Evolutionary conservation across 345 rosid genomes (phyloP), one percentile per base, ranked within the genome.

Genomic region (Rhizophora apiculata): DNA sequence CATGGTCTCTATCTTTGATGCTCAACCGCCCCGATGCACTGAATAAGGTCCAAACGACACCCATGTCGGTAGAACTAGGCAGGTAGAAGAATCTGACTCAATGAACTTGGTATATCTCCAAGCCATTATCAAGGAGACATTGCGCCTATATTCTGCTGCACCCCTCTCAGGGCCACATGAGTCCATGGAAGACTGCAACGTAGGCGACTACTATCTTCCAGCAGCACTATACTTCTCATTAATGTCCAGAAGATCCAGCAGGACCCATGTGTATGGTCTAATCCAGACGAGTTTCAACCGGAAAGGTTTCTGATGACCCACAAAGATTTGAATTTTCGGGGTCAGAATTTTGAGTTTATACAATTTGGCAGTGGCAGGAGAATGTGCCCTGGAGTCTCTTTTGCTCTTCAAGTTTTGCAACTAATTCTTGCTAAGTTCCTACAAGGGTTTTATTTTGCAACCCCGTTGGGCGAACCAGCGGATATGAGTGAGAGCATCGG

Each of bases 241-340:
- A 68, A 67, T 30, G 0, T 68, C 2, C 21, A 27, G 51, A 67
- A 67, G 30, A 73, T 73, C 11, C 77, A 73, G 1, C 74, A 54
- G 6, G 49, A 62, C 16, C 63, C 49, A 21, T 5, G 6, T 27
- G 32, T 52, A 4, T 31, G 52, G 39, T 21, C 53, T n/a, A 39
- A 60, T 27, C 27, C 60, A 8, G 27, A 4, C 8, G 20, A 30
- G 27, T 56, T 46, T 27, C 58, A 24, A 19, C 72, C 58, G 19
- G 58, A 57, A 31, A 55, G 71, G 29, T 68, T 68, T 22, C 60
- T 68, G 3, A 9, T 18, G 0, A 15, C 37, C 2, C 58, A 49
- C 7, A 29, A 6, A 2, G 27, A 60, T 49, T 18, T 16, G 0
- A 59, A 56, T 11, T 51, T 58, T 1, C 18, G 30, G 54, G 63